Percentiles rank a stretch among this genome's conserved stretches.
Evolutionary conservation across 345 rosid genomes (phyloP).

Genomic region (Geranium brycei): DNA sequence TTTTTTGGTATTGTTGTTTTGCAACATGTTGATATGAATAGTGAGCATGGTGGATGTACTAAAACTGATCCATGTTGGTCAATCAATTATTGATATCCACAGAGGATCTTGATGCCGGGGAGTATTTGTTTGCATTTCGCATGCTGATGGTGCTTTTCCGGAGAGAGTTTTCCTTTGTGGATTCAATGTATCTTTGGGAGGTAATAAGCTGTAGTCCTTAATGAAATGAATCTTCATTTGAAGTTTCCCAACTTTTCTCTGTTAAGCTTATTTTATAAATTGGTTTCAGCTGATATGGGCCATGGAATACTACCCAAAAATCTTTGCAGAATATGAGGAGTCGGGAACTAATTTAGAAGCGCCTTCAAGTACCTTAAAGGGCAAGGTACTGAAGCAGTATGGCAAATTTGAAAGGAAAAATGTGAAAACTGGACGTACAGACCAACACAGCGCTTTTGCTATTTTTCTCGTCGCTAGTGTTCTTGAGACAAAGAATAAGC

Average conservation of each 20-base stretch:
- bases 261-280: conserved; percentile 14
- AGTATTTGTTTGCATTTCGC: conserved; percentile 84
- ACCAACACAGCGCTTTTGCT: conserved; percentile 46
- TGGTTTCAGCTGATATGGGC: conserved; percentile 88
- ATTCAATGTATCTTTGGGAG: conserved; percentile 92
- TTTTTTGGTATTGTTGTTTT: too few relatives aligned
- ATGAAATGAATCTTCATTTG: background rate
- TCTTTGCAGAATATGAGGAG: conserved; percentile 41
- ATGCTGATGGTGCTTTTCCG: conserved; percentile 97
- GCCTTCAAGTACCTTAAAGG: conserved; percentile 16
- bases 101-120: conserved; percentile 90
- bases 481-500: conserved; percentile 76
- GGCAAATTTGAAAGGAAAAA: conserved; percentile 73
- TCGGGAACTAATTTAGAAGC: conserved; percentile 13
- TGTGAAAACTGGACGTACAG: conserved; percentile 35
- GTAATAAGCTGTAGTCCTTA: conserved; percentile 21
- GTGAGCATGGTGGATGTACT: background rate
- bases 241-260: background rate
- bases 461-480: conserved; percentile 82
- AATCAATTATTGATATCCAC: conserved; percentile 4
- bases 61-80: conserved; percentile 11
- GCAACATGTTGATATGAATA: too few relatives aligned
- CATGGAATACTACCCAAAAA: conserved; percentile 88
- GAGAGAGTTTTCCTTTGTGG: conserved; percentile 83
- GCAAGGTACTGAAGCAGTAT: conserved; percentile 53